A percentile compares a stretch with the other conserved stretches of the same genome.
Conservation (phyloP, 139 green algal genomes). For the Mychonastes homosphaera region DNA sequence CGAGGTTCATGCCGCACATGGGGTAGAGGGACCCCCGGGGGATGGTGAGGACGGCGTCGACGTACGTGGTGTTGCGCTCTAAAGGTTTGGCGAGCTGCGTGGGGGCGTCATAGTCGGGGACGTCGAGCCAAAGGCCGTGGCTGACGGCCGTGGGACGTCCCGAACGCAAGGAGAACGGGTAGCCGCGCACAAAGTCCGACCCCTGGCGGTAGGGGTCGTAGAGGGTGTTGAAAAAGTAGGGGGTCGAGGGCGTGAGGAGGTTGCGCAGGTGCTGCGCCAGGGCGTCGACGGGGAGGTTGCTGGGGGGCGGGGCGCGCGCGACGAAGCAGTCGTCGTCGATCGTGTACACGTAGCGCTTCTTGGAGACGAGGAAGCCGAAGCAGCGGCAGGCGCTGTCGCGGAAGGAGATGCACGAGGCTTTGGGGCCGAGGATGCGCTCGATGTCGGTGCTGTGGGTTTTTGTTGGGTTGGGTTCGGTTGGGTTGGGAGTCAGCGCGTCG, state of each 20-base stretch:
- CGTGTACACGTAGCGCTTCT: slow-evolving; percentile 94
- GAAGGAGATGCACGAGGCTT: slow-evolving; percentile 91
- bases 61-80: slow-evolving; percentile 89
- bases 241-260: slow-evolving; percentile 80
- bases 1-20: slow-evolving; percentile 92
- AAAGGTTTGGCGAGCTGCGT: slow-evolving; percentile 90
- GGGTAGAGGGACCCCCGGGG: slow-evolving; percentile 91
- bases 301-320: slow-evolving; percentile 45
- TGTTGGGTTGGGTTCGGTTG: neutral
- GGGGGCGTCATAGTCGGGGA: slow-evolving; percentile 95
- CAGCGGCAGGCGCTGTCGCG: slow-evolving; percentile 90
- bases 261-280: slow-evolving; percentile 94
- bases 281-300: slow-evolving; percentile 71
- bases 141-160: slow-evolving; percentile 82
- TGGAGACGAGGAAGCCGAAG: slow-evolving; percentile 90
- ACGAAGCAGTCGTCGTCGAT: slow-evolving; percentile 97
- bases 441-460: slow-evolving; percentile 66
- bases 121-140: slow-evolving; percentile 95
- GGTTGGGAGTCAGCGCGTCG: too few species aligned
- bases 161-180: slow-evolving; percentile 82
- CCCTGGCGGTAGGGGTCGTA: slow-evolving; percentile 85
- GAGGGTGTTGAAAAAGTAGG: slow-evolving; percentile 97
- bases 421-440: slow-evolving; percentile 86
- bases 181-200: slow-evolving; percentile 72
- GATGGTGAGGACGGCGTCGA: slow-evolving; percentile 90